Evolutionary conservation across 1,284 basidiomycete species (phyloP).

Genomic region (Ganoderma lingzhi): DNA sequence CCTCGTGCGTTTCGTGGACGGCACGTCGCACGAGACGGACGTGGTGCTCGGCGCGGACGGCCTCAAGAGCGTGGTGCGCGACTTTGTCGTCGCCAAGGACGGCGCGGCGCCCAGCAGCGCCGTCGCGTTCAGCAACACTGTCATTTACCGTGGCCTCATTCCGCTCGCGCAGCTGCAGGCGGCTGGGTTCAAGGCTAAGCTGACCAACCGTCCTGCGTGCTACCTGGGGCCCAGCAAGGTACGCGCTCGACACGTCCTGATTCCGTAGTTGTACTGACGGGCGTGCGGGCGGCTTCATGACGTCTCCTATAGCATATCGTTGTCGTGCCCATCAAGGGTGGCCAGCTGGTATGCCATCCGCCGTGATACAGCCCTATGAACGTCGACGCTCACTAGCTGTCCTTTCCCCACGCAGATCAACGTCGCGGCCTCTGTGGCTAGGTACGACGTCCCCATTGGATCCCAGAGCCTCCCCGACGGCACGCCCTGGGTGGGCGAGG

Average conservation of each 20-base stretch:
- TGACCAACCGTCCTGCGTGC: conserved; percentile 46
- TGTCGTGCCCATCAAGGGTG: conserved; percentile 59
- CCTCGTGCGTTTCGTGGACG: conserved; percentile 54
- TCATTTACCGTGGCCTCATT: conserved; percentile 43
- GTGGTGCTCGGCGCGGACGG: conserved; percentile 60
- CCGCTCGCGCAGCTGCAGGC: not conserved
- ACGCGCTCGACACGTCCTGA: conserved; percentile 8
- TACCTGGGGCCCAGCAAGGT: conserved; percentile 52
- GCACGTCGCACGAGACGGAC: conserved; percentile 54
- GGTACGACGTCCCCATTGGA: conserved; percentile 47
- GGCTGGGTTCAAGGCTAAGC: conserved; percentile 51
- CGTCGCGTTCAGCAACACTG: conserved; percentile 54
- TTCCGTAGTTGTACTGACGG: not conserved
- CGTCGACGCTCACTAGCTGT: conserved; percentile 1
- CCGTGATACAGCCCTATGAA: not conserved
- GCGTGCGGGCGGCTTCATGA: not conserved
- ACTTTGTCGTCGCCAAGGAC: conserved; percentile 44
- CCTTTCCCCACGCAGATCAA: conserved; percentile 50
- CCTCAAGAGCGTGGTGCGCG: conserved; percentile 54
- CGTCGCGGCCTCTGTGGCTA: conserved; percentile 58
- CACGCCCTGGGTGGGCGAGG: conserved; percentile 56
- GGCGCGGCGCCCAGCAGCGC: conserved; percentile 23
- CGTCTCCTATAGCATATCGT: conserved; percentile 58
- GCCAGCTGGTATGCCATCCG: conserved; percentile 45
- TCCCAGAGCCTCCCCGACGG: conserved; percentile 45